These are phyloP conservation scores for Chlorophyllum brunneum DNA, from an alignment of 768 basidiomycete genomes.

Conservation along the genomic window DNA sequence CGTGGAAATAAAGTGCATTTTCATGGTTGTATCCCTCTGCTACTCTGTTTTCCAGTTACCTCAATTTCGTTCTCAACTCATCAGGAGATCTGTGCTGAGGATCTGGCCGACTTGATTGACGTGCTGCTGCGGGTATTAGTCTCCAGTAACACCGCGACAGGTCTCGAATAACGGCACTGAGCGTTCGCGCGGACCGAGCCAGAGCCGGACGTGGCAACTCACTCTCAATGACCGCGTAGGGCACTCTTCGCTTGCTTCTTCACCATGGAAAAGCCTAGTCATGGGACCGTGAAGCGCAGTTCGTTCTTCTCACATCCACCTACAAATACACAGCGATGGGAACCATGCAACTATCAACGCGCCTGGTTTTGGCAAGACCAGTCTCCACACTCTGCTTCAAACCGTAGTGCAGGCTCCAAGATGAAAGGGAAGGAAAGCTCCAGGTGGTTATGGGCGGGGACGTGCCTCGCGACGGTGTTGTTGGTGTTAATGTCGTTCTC, in stretches of 20 bases:
- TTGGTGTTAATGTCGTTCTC: constrained; percentile 13
- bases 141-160: too few species aligned
- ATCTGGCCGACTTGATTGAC: too few species aligned
- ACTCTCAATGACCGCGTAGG: not conserved
- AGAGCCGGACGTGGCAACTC: constrained; percentile 10
- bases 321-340: constrained; percentile 8
- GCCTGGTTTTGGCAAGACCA: not conserved
- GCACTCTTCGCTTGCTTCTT: constrained; percentile 12
- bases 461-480: constrained; percentile 8
- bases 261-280: constrained; percentile 10
- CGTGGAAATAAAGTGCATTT: too few species aligned
- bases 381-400: not conserved
- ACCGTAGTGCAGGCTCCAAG: not conserved
- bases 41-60: too few species aligned
- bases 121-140: too few species aligned
- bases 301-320: constrained; percentile 6
- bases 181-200: constrained; percentile 5
- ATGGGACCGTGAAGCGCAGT: constrained; percentile 8
- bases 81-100: too few species aligned
- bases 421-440: constrained; percentile 10
- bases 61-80: too few species aligned
- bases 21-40: too few species aligned
- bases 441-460: constrained; percentile 7
- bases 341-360: constrained; percentile 1
- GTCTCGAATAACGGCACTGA: not conserved